A percentile compares a stretch with the other conserved stretches of the same genome.
Conservation (phyloP, 2,329 filamentous ascomycete genomes). For the Xylaria sp. region DNA sequence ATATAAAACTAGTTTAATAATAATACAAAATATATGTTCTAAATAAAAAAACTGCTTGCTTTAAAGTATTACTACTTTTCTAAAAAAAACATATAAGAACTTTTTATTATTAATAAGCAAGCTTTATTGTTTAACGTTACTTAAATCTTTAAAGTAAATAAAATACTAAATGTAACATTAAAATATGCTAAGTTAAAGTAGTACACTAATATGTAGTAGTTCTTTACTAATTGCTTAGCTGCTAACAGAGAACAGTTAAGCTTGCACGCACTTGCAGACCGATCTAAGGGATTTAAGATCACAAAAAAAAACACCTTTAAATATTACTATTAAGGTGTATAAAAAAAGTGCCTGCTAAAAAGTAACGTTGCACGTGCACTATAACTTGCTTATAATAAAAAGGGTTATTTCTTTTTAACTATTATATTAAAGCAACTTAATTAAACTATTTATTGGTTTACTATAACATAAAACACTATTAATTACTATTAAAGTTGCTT, state of each 20-base stretch:
- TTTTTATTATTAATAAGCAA: background rate
- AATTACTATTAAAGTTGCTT: background rate
- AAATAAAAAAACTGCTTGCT: background rate
- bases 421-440: slow-evolving; percentile 2
- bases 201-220: background rate
- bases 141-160: background rate
- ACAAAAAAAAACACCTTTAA: background rate
- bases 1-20: background rate
- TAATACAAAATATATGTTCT: background rate
- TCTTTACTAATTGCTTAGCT: background rate
- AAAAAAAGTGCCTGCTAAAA: background rate
- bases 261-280: background rate
- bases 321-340: background rate
- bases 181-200: background rate
- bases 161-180: background rate
- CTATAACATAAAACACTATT: no score
- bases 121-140: background rate
- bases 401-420: background rate
- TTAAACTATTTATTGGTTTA: no score
- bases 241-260: background rate
- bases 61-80: background rate
- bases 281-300: background rate
- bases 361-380: background rate
- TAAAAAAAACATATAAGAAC: background rate
- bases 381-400: background rate